Conservation (phyloP, 345 rosid species). For the Citrus glauca region DNA sequence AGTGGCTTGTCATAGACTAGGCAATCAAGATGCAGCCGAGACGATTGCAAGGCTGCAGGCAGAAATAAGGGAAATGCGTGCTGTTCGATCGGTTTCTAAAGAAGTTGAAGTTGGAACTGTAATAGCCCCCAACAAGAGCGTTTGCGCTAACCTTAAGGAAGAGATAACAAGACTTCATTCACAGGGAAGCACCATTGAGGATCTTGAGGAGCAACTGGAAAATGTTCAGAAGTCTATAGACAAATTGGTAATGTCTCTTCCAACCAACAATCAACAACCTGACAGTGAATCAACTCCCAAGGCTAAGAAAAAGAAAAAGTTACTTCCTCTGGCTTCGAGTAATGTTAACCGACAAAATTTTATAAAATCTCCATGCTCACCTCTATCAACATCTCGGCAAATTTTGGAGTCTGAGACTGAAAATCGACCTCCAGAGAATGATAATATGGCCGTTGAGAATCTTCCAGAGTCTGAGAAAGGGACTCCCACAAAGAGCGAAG, state of each 20-base stretch:
- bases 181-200: slow-evolving; percentile 88
- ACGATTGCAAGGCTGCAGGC: slow-evolving; percentile 95
- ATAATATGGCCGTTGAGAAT: slow-evolving; percentile 38
- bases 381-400: slow-evolving; percentile 75
- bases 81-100: slow-evolving; percentile 49
- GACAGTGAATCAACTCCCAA: slow-evolving; percentile 51
- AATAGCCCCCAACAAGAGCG: slow-evolving; percentile 73
- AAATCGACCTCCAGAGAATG: slow-evolving; percentile 76
- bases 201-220: slow-evolving; percentile 94
- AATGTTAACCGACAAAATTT: slow-evolving; percentile 68
- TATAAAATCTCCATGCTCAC: slow-evolving; percentile 87
- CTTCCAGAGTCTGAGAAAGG: slow-evolving; percentile 54
- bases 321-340: slow-evolving; percentile 77
- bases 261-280: slow-evolving; percentile 44
- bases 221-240: slow-evolving; percentile 97
- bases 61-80: slow-evolving; percentile 90
- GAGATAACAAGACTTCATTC: slow-evolving; percentile 99
- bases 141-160: slow-evolving; percentile 90
- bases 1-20: slow-evolving; percentile 92
- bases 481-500: slow-evolving; percentile 78
- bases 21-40: slow-evolving; percentile 99
- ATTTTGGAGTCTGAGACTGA: slow-evolving; percentile 69
- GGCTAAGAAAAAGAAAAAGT: slow-evolving; percentile 81
- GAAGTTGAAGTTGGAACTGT: slow-evolving; percentile 56
- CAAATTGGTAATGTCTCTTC: slow-evolving; percentile 94